Evolutionary conservation across 164 flowering plant species (phyloP).

Genomic region (Chloranthus sessilifolius): DNA sequence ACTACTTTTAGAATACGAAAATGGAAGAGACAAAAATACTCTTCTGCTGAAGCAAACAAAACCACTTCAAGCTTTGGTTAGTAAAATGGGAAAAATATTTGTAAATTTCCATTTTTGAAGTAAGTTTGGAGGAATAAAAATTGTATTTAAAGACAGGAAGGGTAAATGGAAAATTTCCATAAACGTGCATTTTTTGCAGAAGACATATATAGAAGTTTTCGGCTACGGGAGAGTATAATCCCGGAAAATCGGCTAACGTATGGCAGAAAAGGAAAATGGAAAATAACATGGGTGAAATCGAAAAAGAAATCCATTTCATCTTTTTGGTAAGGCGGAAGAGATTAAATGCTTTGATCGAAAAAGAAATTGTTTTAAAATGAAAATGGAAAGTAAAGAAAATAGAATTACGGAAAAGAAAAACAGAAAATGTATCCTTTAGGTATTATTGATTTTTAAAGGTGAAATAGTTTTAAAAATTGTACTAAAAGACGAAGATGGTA

Average conservation of each 20-base stretch:
- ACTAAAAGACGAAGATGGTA: not conserved
- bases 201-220: conserved; percentile 2
- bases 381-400: too few species aligned
- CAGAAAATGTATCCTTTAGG: too few species aligned
- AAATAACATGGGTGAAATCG: conserved; percentile 1
- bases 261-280: not conserved
- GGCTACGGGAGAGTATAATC: not conserved
- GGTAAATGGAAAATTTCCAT: not conserved
- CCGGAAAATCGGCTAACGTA: not conserved
- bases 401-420: not conserved
- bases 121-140: not conserved
- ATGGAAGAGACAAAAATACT: not conserved
- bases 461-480: too few species aligned
- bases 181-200: not conserved
- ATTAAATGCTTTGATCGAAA: not conserved
- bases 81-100: too few species aligned
- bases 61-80: not conserved
- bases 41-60: too few species aligned
- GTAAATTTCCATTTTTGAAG: not conserved
- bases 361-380: too few species aligned
- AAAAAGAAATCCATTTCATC: not conserved
- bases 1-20: too few species aligned
- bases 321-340: not conserved
- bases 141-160: not conserved
- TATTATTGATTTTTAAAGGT: too few species aligned